phyloP scores from a whole-genome alignment of 73 alveolate species.

The Stentor roeselii region DNA sequence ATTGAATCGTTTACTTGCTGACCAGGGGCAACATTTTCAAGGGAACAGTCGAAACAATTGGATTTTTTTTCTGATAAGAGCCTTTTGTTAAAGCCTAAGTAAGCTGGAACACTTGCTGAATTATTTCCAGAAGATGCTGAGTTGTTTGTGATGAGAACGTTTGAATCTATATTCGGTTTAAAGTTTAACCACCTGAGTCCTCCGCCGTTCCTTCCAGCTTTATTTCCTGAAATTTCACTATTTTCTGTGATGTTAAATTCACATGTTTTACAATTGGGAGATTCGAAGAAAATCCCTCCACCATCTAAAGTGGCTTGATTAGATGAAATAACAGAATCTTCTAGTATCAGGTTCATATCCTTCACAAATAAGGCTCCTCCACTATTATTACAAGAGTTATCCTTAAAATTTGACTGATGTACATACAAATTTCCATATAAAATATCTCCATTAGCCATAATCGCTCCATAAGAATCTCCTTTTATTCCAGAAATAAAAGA shows the following conservation, averaged over 20 bases:
- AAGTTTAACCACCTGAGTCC: not conserved
- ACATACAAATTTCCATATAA: not conserved
- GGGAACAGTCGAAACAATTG: not conserved
- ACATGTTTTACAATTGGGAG: not conserved
- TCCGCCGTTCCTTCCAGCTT: not conserved
- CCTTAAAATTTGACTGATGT: not conserved
- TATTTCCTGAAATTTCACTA: not conserved
- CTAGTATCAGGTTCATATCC: too few species aligned
- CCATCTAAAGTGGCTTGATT: not conserved
- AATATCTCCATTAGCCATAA: too few species aligned
- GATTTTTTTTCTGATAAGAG: not conserved
- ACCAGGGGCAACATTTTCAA: not conserved
- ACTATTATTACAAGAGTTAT: not conserved
- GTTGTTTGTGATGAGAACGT: not conserved
- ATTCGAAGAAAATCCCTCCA: constrained; percentile 2
- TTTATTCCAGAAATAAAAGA: too few species aligned
- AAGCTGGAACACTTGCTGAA: constrained; percentile 4
- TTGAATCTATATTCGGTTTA: not conserved
- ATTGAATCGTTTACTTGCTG: not conserved
- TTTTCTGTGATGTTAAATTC: not conserved
- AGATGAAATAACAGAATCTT: not conserved
- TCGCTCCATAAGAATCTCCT: too few species aligned
- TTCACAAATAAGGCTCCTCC: not conserved
- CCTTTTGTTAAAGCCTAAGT: not conserved
- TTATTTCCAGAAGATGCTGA: constrained; percentile 17